Evolutionary conservation across 148 eudicot species (phyloP).

Genomic region (Dianthus caryophyllus): DNA sequence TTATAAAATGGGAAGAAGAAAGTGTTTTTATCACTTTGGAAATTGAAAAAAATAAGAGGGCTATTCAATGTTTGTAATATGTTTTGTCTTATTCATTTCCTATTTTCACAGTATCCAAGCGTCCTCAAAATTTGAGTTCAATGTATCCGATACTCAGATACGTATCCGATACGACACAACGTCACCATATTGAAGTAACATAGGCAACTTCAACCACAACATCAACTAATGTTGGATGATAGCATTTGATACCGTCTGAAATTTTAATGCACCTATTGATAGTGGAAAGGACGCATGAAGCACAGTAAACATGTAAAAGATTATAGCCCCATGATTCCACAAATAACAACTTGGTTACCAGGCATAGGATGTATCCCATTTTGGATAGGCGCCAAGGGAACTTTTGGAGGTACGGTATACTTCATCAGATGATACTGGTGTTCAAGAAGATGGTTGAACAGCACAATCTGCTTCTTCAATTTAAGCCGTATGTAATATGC

Average conservation of each 20-base stretch:
- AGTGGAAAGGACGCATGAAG: not conserved
- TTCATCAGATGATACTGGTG: slow-evolving; percentile 82
- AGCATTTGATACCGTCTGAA: not conserved
- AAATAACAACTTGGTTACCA: slow-evolving; percentile 47
- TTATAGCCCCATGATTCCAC: not conserved
- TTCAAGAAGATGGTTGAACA: slow-evolving; percentile 91
- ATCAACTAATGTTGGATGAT: no score
- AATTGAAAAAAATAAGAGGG: no score
- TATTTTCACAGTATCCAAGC: no score
- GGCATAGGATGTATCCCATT: slow-evolving; percentile 93
- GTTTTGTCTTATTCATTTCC: no score
- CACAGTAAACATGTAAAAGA: not conserved
- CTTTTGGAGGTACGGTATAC: slow-evolving; percentile 74
- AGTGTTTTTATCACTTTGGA: no score
- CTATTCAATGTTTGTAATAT: no score
- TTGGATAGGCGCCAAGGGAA: slow-evolving; percentile 88
- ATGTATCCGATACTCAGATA: no score
- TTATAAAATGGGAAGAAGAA: no score
- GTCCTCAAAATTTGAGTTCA: no score
- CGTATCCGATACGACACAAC: no score
- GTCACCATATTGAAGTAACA: no score
- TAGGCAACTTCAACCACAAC: no score
- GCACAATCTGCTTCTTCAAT: slow-evolving; percentile 87
- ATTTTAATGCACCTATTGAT: not conserved
- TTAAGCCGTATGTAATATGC: slow-evolving; percentile 95